Evolutionary conservation across 768 basidiomycete genomes (phyloP).

Genomic region (Paxillus ammoniavirescens): DNA sequence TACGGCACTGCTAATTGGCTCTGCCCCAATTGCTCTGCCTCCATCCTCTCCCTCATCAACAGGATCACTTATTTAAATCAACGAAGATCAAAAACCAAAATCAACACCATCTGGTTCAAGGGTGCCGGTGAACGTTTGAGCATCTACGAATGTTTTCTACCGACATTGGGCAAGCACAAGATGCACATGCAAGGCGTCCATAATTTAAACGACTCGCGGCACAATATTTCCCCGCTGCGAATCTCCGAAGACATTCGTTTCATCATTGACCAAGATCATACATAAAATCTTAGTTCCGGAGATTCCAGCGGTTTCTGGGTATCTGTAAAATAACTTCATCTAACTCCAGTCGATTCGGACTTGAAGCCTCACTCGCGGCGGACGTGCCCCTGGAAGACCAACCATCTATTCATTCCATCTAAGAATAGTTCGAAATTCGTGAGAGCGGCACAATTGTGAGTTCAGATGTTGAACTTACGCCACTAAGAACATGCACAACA

Average conservation of each 20-base stretch:
- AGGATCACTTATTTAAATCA: constrained; percentile 25
- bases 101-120: constrained; percentile 10
- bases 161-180: background rate
- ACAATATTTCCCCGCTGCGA: constrained; percentile 9
- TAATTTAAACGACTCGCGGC: constrained; percentile 31
- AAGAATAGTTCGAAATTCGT: constrained; percentile 19
- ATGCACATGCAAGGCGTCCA: constrained; percentile 12
- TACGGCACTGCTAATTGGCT: constrained; percentile 19
- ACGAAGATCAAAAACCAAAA: constrained; percentile 17
- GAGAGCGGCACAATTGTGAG: constrained; percentile 15
- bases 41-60: constrained; percentile 5
- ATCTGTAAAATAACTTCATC: constrained; percentile 7
- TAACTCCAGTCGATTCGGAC: background rate
- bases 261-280: background rate
- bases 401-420: constrained; percentile 77
- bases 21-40: no score
- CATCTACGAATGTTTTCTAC: background rate
- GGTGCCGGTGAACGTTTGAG: background rate
- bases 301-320: constrained; percentile 1
- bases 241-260: no score
- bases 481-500: constrained; percentile 88
- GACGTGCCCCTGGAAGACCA: constrained; percentile 3
- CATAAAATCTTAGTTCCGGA: background rate
- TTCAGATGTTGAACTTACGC: constrained; percentile 58
- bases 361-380: constrained; percentile 1